Base-by-base conservation (phyloP, 108 stramenopile genomes). In the Cylindrotheca closterium region DNA sequence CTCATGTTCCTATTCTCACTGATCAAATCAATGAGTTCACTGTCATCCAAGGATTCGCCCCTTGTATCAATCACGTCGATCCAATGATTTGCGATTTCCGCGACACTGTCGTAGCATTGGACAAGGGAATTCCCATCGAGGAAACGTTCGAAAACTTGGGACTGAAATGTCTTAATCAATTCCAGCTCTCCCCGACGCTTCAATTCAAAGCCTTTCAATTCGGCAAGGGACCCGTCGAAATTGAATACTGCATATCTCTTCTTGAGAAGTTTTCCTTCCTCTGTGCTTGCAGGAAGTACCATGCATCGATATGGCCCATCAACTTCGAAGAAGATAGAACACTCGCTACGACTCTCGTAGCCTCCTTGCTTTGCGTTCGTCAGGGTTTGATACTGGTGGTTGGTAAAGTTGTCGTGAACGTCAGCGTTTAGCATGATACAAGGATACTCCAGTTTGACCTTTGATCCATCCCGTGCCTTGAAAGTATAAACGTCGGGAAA, bases 171-270 rank as follows among this genome's bases (percentile, higher is more conserved):
- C 74, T 99, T 99, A 81, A 99, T 97, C 53, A 99, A 77, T 74
- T 99, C 97, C 45, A 99, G 84, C 81, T 99, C 99, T 29, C 99
- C 99, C 31, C 99, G 90, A 23, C 99, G 92, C 80, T 99, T 99
- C 57, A 99, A 80, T 70, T 99, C 99, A 68, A 99, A 99, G 15
- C 99, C 99, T 75, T 99, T 99, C 23, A 99, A 88, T 71, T 99
- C 99, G 27, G 99, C 99, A 17, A 99, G 80, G 23, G 96, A 93
- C 12, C 97, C 97, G 71, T 99, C 97, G 61, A 94, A 93, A 76
- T 99, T 98, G 78, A 98, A 99, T 17, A 99, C 99, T n/a, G 98
- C 99, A 67, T 99, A 99, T 21, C 98, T 85, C 73, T 99, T 99
- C 76, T 99, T 99, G 66, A 99, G 77, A 45, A 99, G 86, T 60